A percentile compares a stretch with the other conserved stretches of the same genome.
Conservation (phyloP, 352 stramenopile genomes). For the Peronospora tabacina region DNA sequence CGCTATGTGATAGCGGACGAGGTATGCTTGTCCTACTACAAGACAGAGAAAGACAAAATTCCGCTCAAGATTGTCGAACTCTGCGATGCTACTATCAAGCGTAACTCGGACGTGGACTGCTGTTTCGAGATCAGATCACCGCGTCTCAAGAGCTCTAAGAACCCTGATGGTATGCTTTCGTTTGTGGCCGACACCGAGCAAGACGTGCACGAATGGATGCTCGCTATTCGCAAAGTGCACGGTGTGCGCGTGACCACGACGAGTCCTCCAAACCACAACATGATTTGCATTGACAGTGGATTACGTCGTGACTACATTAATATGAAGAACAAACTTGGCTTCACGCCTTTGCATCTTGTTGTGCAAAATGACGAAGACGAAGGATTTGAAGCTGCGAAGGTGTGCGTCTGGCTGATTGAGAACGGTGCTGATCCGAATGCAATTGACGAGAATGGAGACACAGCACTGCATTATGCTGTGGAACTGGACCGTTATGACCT, state of each 20-base stretch:
- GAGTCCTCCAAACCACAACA: constrained; percentile 70
- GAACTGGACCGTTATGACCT: constrained; percentile 74
- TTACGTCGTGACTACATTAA: constrained; percentile 80
- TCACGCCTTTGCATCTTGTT: constrained; percentile 68
- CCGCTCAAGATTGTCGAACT: constrained; percentile 81
- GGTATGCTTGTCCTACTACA: constrained; percentile 81
- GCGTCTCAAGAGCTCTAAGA: constrained; percentile 77
- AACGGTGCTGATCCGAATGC: constrained; percentile 77
- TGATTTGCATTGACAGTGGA: constrained; percentile 84
- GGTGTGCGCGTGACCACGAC: constrained; percentile 71
- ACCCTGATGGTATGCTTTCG: constrained; percentile 72
- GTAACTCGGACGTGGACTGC: constrained; percentile 73
- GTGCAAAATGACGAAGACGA: constrained; percentile 87
- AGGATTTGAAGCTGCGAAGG: constrained; percentile 83
- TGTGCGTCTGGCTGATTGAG: constrained; percentile 83
- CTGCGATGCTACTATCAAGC: constrained; percentile 73
- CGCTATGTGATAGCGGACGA: constrained; percentile 86
- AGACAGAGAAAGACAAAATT: constrained; percentile 74
- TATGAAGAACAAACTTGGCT: constrained; percentile 82
- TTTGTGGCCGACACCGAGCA: constrained; percentile 79
- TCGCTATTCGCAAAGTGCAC: constrained; percentile 76
- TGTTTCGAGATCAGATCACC: constrained; percentile 84
- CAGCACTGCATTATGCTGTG: constrained; percentile 80
- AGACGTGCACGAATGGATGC: constrained; percentile 85
- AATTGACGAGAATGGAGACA: constrained; percentile 74